Base-by-base conservation (phyloP, 495 filamentous ascomycete genomes). In the Neurospora sp. region DNA sequence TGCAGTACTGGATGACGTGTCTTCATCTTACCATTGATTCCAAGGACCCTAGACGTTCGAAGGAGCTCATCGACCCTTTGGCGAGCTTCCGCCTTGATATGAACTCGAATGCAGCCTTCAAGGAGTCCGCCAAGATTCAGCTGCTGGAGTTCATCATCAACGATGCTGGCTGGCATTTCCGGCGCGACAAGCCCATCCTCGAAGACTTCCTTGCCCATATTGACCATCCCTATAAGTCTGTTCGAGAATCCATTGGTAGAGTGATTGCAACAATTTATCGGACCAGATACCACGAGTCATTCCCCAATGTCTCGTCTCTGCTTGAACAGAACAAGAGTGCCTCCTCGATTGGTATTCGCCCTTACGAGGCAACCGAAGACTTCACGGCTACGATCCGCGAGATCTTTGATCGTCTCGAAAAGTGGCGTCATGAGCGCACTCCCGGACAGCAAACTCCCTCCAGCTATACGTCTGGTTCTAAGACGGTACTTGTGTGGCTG, bases 151-250 rank as follows among this genome's bases (percentile, higher is more conserved):
- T 97, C 75, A 90, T 91, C 73, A 92, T 98, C 74, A 89, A 88
- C 72, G 93, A 97, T 79, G 86, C 90, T 69, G 96, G 96, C 3
- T 99, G 96, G 96, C 96, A 98, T 81, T 98, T 97, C 86, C 94
- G 92, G 73, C 86, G 92, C 3, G 94, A 97, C 71, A 85, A 93
- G 83, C 94, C 96, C 5, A 94, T 98, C 72, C 81, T 97, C 3
- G 84, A 96, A 40, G 90, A 99, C 80, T 98, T 98, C 81, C 84
- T 98, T 38, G 83, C 87, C 18, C 96, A 99, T 78, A 87, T 99
- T 53, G 94, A 98, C 81, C 96, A 99, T 80, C 96, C 96, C 0
- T 99, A 99, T 82, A 98, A 99, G 84, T 91, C 91, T 39, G 96
- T 99, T 10, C 90, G 96, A 41, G 96, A 98, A 84, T 92, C 94